phyloP scores from a whole-genome alignment of 805 yeast species.

The Saccharomycopsis microspora region DNA sequence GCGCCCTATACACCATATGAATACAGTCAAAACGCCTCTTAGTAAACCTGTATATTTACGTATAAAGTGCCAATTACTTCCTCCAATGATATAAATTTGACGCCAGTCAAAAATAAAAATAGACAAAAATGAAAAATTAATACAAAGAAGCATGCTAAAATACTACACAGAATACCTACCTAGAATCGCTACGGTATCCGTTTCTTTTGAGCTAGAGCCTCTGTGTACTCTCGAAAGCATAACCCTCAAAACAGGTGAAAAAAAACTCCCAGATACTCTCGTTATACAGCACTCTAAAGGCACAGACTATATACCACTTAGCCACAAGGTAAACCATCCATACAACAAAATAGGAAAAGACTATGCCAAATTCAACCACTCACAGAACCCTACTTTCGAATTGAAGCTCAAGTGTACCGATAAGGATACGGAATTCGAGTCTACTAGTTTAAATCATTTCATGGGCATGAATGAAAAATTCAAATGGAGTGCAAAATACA shows the following conservation, averaged over 20 bases:
- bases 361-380: neutral
- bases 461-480: slow-evolving; percentile 19
- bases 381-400: neutral
- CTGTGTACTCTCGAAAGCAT: neutral
- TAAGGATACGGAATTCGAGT: slow-evolving; percentile 1
- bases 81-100: no score
- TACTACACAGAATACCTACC: slow-evolving; percentile 16
- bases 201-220: slow-evolving; percentile 3
- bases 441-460: slow-evolving; percentile 18
- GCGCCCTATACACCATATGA: no score
- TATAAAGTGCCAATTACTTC: no score
- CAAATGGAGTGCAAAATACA: slow-evolving; percentile 35
- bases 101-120: no score
- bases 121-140: neutral
- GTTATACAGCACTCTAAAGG: neutral
- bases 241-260: neutral
- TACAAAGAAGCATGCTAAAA: neutral
- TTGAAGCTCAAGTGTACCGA: slow-evolving; percentile 6
- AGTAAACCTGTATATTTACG: no score
- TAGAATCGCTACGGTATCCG: slow-evolving; percentile 4
- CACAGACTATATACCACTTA: neutral
- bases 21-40: no score
- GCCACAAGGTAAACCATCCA: slow-evolving; percentile 10
- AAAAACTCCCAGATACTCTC: neutral
- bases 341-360: slow-evolving; percentile 5